Percentiles rank a stretch among this genome's conserved stretches.
Conservation (phyloP, 495 filamentous ascomycete genomes). For the Hamigera avellanea region DNA sequence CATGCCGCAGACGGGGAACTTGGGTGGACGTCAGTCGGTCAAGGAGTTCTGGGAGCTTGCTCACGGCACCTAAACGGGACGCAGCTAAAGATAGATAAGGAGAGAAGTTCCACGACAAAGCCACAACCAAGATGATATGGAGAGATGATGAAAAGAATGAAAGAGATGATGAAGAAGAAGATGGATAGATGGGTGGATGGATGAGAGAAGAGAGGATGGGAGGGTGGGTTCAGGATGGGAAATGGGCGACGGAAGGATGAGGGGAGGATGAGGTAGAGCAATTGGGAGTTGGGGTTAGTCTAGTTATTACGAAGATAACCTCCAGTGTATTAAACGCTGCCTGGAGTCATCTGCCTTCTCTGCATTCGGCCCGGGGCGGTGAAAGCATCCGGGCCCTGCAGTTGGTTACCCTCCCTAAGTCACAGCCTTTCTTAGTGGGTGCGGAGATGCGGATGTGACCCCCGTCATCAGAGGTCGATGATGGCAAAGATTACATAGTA, state of each 20-base stretch:
- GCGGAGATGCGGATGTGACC: too few relatives aligned
- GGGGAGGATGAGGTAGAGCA: slow-evolving; percentile 6
- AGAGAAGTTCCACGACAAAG: slow-evolving; percentile 1
- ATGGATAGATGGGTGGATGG: slow-evolving; percentile 2
- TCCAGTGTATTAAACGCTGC: background rate
- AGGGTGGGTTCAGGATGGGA: slow-evolving; percentile 6
- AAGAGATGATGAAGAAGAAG: slow-evolving; percentile 1
- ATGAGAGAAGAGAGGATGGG: slow-evolving; percentile 4
- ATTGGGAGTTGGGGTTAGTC: background rate
- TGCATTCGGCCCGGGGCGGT: too few relatives aligned
- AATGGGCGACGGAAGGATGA: slow-evolving; percentile 3
- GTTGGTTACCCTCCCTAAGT: too few relatives aligned
- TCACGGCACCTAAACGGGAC: too few relatives aligned
- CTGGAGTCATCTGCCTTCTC: background rate
- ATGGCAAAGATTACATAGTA: too few relatives aligned
- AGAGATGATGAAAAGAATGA: slow-evolving; percentile 1
- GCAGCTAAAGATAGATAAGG: background rate
- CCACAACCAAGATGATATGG: too few relatives aligned
- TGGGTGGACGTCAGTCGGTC: background rate
- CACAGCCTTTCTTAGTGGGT: too few relatives aligned
- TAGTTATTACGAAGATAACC: background rate
- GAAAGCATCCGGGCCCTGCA: too few relatives aligned
- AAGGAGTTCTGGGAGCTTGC: background rate
- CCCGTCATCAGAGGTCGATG: too few relatives aligned
- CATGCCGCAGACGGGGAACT: slow-evolving; percentile 14